These are phyloP conservation scores for Fusarium tupiense DNA, from an alignment of 2,329 filamentous ascomycete genomes.

Conservation along the genomic window DNA sequence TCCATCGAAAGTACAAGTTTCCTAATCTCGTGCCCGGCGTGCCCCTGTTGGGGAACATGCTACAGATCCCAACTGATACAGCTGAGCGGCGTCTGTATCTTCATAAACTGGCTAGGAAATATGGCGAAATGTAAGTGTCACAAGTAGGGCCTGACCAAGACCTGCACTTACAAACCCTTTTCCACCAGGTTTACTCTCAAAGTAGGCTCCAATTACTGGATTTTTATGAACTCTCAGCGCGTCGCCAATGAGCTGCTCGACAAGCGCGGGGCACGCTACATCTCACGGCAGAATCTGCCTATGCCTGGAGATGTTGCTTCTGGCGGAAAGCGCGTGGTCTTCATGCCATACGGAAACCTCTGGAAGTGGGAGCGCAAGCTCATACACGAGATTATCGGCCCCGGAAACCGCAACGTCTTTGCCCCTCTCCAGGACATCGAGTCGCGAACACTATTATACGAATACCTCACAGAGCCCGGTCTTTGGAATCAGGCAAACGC, in stretches of 20 bases:
- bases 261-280: not conserved
- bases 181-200: not conserved
- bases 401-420: conserved; percentile 3
- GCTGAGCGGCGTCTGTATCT: not conserved
- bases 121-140: not conserved
- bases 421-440: conserved; percentile 20
- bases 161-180: not conserved
- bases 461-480: not conserved
- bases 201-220: not conserved
- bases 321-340: not conserved
- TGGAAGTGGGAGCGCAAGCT: conserved; percentile 12
- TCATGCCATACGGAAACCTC: conserved; percentile 9
- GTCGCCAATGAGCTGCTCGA: not conserved
- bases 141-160: not conserved
- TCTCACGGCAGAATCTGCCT: not conserved
- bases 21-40: not conserved
- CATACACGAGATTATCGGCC: conserved; percentile 13
- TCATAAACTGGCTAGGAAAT: not conserved
- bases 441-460: not conserved
- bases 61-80: not conserved
- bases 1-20: not conserved
- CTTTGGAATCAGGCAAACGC: not conserved
- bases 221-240: not conserved
- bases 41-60: not conserved
- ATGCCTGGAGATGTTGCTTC: not conserved